These are phyloP conservation scores for Fusarium piperis DNA, from an alignment of 2,329 filamentous ascomycete genomes.

Conservation along the genomic window DNA sequence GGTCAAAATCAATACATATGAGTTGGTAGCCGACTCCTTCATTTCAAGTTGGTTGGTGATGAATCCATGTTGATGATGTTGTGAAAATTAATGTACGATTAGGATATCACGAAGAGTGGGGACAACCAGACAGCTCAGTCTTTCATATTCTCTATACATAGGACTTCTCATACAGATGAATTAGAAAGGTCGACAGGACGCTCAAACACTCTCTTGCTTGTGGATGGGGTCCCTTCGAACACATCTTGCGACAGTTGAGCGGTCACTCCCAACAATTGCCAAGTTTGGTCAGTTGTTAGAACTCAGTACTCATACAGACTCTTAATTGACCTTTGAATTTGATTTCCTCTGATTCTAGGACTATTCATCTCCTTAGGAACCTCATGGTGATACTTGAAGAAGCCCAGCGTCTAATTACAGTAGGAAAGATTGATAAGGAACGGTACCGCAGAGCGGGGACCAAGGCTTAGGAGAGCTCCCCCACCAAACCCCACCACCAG, in stretches of 20 bases:
- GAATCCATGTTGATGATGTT: background rate
- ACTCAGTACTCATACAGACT: background rate
- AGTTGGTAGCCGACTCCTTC: background rate
- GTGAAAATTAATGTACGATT: background rate
- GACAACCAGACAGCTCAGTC: background rate
- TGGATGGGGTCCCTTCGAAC: background rate
- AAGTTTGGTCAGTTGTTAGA: background rate
- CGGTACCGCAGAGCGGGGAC: background rate
- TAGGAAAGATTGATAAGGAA: background rate
- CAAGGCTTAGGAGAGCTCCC: background rate
- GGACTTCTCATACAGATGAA: too few relatives aligned
- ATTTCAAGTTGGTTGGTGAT: background rate
- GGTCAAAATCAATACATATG: rapidly evolving
- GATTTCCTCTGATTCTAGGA: background rate
- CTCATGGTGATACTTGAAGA: background rate
- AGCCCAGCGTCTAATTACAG: background rate
- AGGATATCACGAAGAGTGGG: background rate
- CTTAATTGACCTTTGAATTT: background rate
- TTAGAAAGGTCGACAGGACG: background rate
- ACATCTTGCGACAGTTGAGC: background rate
- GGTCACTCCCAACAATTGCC: background rate
- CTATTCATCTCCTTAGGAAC: background rate
- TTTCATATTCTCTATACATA: background rate
- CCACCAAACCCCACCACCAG: background rate
- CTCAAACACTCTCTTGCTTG: background rate